A percentile compares a stretch with the other conserved stretches of the same genome.
Conservation (phyloP, 73 alveolate species). For the Durusdinium trenchii region DNA sequence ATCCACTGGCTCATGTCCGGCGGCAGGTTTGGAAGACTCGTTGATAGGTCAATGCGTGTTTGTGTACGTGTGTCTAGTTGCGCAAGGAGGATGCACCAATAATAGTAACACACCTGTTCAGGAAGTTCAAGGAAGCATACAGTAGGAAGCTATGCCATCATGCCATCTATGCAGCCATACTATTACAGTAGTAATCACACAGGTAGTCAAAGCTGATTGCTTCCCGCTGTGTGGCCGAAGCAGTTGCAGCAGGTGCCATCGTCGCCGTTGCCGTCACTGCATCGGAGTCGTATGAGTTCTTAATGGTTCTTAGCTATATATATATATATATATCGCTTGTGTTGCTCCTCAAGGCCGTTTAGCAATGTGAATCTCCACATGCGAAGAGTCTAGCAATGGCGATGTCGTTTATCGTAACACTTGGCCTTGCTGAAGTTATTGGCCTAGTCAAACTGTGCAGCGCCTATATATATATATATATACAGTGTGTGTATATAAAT, state of each 20-base stretch:
- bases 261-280: too few species aligned
- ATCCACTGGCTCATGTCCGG: slow-evolving; percentile 76
- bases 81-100: neutral
- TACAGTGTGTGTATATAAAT: too few species aligned
- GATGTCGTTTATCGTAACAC: too few species aligned
- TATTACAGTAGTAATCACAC: too few species aligned
- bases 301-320: neutral
- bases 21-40: slow-evolving; percentile 20
- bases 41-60: neutral
- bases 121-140: neutral
- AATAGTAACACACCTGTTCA: neutral
- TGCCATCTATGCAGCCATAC: too few species aligned
- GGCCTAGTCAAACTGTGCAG: too few species aligned
- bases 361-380: too few species aligned
- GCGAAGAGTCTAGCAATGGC: too few species aligned
- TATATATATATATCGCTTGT: too few species aligned
- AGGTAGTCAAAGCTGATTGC: slow-evolving; percentile 46
- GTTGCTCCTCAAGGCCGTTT: neutral
- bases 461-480: too few species aligned
- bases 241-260: slow-evolving; percentile 44
- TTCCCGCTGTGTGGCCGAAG: slow-evolving; percentile 80
- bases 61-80: neutral
- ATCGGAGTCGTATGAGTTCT: neutral
- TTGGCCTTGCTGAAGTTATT: too few species aligned
- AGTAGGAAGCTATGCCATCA: neutral